Evolutionary conservation across 1,139 yeast species (phyloP), one percentile per base, ranked within the genome.

Genomic region (Taiozyma sp.): DNA sequence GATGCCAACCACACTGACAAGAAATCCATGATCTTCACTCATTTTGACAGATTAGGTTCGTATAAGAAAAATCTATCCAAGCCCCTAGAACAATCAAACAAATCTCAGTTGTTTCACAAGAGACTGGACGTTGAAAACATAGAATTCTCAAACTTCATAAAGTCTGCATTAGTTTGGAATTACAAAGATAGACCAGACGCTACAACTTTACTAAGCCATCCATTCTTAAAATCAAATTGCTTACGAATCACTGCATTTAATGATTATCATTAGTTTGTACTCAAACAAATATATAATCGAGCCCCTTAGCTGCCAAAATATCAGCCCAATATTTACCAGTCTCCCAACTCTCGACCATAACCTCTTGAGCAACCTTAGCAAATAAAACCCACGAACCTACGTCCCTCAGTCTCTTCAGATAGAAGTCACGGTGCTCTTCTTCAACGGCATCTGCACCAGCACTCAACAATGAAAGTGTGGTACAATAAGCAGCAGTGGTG

Each of bases 361-460:
- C 71, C 19, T 66, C 70, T 28, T 74, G 62, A 16, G 84, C 81
- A 55, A 72, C 70, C 12, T 65, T 62, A 0, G 87, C 86, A 54
- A 77, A 75, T 8, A 71, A 66, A 38, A 38, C 41, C 41, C 41
- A 38, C 32, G 79, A 74, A 0, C 87, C 88, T 58, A 69, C 68
- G 12, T 65, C 66, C 8, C 68, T 69, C 54, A 82, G 69, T 52
- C 83, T 69, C 2, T 67, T 62, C 22, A 63, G 54, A 58, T 74
- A 79, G 29, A 77, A 68, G 1, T 55, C 54, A 46, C 78, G 68
- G 19, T 57, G 50, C 1, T 62, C 61, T 1, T 59, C 60, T 50
- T 75, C 73, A 16, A 74, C 54, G 9, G 79, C 73, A 54, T 83
- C 89, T 67, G 86, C 80, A 6, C 82, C 88, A 47, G 83, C 81